Percentiles rank a stretch among this genome's conserved stretches.
Evolutionary conservation across 106 monocot genomes (phyloP).

Genomic region (Dioscorea dumetorum): DNA sequence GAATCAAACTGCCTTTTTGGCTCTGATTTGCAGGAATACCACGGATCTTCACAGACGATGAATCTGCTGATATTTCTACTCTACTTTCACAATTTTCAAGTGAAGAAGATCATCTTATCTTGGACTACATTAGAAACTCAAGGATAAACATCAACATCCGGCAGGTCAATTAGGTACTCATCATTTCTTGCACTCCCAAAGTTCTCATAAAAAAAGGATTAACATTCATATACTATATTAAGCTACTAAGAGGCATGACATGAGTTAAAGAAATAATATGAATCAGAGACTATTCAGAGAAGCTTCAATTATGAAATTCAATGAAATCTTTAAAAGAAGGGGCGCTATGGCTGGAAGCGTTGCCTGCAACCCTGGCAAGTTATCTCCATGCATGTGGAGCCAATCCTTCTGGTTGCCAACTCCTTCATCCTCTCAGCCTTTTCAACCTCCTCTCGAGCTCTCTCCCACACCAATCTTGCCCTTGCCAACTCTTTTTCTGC

Average conservation of each 20-base stretch:
- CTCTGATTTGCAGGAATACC: neutral
- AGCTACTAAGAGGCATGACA: neutral
- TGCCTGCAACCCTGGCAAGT: conserved; percentile 66
- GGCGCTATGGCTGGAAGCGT: conserved; percentile 32
- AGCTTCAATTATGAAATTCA: neutral
- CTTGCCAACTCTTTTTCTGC: conserved; percentile 67
- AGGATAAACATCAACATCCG: conserved; percentile 75
- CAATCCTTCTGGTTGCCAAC: conserved; percentile 35
- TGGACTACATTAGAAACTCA: conserved; percentile 44
- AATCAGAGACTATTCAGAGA: neutral
- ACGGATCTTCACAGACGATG: neutral
- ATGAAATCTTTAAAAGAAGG: neutral
- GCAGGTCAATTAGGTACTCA: conserved; percentile 37
- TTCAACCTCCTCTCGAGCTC: conserved; percentile 64
- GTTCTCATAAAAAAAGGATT: neutral
- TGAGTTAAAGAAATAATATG: neutral
- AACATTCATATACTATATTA: neutral
- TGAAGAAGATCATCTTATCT: neutral
- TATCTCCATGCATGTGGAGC: conserved; percentile 39
- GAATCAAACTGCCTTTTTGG: neutral
- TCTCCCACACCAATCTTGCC: conserved; percentile 66
- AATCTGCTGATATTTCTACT: neutral
- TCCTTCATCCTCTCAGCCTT: conserved; percentile 77
- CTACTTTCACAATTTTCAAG: neutral
- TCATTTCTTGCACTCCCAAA: neutral